Base-by-base conservation (phyloP, 495 filamentous ascomycete species). In the Aspergillus hancockii region DNA sequence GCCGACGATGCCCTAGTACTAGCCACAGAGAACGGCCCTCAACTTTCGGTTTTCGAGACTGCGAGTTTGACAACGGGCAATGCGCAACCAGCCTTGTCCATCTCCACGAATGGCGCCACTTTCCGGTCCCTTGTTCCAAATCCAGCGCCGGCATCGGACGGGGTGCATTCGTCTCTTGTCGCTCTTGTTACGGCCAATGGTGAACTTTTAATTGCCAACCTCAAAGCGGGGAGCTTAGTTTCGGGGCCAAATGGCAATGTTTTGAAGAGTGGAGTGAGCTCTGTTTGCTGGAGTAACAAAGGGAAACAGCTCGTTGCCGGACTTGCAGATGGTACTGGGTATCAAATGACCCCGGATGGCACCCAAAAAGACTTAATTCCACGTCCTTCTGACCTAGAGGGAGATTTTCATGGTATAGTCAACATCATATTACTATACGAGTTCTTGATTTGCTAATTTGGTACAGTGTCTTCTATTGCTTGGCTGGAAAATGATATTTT, bases 221-320 rank as follows among this genome's bases (percentile, higher is more conserved):
- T 98, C 52, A 86, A 87, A 55, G 81, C 84, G 23, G 81, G 84
- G 38, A 81, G 77, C 49, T 75, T 89, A 36, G 65, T 86, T 25
- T 79, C 78, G 16, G 86, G 86, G 2, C 60, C 79, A 10, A 87
- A 83, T 61, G 90, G 92, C 3, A 83, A 82, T 41, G 73, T 88
- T 0, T 71, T 96, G 58, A 89, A 85, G 59, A 75, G 83, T 28
- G 85, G 88, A 28, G 93, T 96, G 13, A 92, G 88, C 66, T 93
- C 88, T 68, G 84, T 92, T 2, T 85, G 89, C 41, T 99, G 95
- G 95, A 98, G 93, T 68, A 87, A 84, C 52, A 90, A 85, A 64
- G 95, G 95, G 43, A 98, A 96, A 69, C 93, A 97, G 69, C 78
- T 99, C 22, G 83, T 97, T 7, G 95, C 92, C 62, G 95, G 95